Evolutionary conservation across 2,329 filamentous ascomycete species (phyloP).

Genomic region (Talaromyces amestolkiae): DNA sequence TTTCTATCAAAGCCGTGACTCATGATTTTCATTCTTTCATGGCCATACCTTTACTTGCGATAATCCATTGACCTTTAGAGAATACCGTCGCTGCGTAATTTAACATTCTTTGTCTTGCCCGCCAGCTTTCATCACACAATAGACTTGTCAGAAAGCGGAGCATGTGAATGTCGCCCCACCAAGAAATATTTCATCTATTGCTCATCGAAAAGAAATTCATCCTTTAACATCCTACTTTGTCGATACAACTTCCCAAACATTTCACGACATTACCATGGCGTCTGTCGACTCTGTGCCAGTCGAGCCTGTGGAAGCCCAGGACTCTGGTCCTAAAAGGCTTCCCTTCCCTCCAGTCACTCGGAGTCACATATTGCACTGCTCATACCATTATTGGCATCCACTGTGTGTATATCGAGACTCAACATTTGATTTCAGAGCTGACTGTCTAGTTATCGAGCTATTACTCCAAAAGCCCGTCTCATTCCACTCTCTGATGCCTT

Average conservation of each 20-base stretch:
- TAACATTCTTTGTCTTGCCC: background rate
- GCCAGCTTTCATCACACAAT: background rate
- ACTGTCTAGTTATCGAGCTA: slow-evolving; percentile 64
- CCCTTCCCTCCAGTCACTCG: slow-evolving; percentile 81
- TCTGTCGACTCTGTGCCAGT: background rate
- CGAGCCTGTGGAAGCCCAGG: slow-evolving; percentile 19
- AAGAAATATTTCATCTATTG: slow-evolving; percentile 1
- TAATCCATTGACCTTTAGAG: no score
- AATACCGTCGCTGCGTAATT: background rate
- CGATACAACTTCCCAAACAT: no score
- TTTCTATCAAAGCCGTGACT: background rate
- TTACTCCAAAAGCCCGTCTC: slow-evolving; percentile 81
- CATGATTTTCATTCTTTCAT: background rate
- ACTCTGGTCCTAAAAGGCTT: slow-evolving; percentile 38
- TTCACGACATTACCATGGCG: background rate
- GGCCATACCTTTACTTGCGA: background rate
- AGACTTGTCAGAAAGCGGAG: background rate
- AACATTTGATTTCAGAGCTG: slow-evolving; percentile 10
- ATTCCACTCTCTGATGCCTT: slow-evolving; percentile 75
- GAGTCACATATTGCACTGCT: slow-evolving; percentile 88
- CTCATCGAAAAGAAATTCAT: background rate
- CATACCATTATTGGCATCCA: slow-evolving; percentile 88
- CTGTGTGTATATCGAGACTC: slow-evolving; percentile 48
- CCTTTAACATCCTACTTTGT: background rate
- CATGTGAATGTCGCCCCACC: slow-evolving; percentile 3